Conservation (phyloP, 2,329 filamentous ascomycete species). For the Venturia aucupariae region DNA sequence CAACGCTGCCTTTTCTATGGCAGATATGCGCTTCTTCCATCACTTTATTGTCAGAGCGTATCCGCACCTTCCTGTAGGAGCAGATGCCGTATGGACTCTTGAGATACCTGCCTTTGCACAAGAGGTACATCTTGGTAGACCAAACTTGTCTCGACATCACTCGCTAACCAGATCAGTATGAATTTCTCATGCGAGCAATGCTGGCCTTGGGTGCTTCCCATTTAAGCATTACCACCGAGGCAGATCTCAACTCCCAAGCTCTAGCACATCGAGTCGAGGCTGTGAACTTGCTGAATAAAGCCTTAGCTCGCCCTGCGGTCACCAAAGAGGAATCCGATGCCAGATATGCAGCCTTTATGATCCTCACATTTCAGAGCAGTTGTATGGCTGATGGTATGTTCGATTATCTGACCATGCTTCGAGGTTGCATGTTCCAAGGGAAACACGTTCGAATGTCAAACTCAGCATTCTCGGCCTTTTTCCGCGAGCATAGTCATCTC, state of each 20-base stretch:
- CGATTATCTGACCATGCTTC: constrained; percentile 30
- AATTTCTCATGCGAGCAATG: constrained; percentile 63
- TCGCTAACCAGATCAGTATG: constrained; percentile 36
- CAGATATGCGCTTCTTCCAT: constrained; percentile 62
- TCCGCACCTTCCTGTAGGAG: constrained; percentile 55
- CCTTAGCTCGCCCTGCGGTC: constrained; percentile 27
- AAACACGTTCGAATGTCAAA: neutral
- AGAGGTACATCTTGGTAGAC: constrained; percentile 39
- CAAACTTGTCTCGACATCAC: neutral
- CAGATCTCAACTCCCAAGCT: constrained; percentile 46
- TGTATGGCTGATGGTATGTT: constrained; percentile 29
- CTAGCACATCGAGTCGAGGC: constrained; percentile 58
- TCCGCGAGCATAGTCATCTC: constrained; percentile 20
- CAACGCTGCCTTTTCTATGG: constrained; percentile 40
- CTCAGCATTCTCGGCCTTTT: neutral
- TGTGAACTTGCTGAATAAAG: constrained; percentile 39
- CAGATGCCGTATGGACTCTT: constrained; percentile 58
- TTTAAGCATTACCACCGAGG: constrained; percentile 41
- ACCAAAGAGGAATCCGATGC: constrained; percentile 27
- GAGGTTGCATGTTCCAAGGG: constrained; percentile 28
- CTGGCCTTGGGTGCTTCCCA: constrained; percentile 60
- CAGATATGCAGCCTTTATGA: constrained; percentile 28
- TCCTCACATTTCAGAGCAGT: constrained; percentile 30
- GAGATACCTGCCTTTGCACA: constrained; percentile 59
- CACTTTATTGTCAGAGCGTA: constrained; percentile 55